Base-by-base conservation (phyloP, 2,329 filamentous ascomycete species). In the Talaromyces sp. region DNA sequence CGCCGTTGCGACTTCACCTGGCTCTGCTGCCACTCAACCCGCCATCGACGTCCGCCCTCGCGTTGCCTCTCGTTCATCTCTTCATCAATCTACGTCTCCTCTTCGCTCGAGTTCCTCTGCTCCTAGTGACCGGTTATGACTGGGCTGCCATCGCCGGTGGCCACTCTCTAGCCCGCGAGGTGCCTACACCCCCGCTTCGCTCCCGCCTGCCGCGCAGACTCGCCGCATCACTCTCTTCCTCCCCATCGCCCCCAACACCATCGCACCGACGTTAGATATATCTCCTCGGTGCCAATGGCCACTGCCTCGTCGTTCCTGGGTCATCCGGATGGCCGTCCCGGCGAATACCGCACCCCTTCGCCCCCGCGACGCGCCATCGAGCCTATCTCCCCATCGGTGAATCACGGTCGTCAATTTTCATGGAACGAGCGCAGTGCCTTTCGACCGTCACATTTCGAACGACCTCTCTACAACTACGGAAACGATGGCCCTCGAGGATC, bases 331-430 rank as follows among this genome's bases (percentile, higher is more conserved):
- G 67, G 67, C 63, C 76, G 76, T 61, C 78, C 77, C 61, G 69
- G 73, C 58, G 72, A 74, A 55, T 80, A 80, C 67, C 76, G 76
- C 65, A 80, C 78, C 60, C 78, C 78, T 60, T 80, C 78, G 17
- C 78, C 78, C 66, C 78, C 78, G 69, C 71, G 74, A 73, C 72
- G 77, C 72, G 77, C 77, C 65, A 70, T 80, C 67, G 77, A 80
- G 64, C 77, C 77, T 58, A 75, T 79, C 65, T 79, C 78, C 49
- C 77, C 78, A 36, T 71, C 70, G 63, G 67, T 65, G 52, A 65
- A 70, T 63, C 62, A 67, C 64, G 70, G 73, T 64, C 65, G 70
- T 59, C 69, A 67, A 63, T 61, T 68, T 58, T 67, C 70, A 36
- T 71, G 71, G 71, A 61, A 68, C 47, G 69, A 72, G 62, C 71